Evolutionary conservation across 331 rosid genomes (phyloP).

Genomic region (Cydonia oblonga): DNA sequence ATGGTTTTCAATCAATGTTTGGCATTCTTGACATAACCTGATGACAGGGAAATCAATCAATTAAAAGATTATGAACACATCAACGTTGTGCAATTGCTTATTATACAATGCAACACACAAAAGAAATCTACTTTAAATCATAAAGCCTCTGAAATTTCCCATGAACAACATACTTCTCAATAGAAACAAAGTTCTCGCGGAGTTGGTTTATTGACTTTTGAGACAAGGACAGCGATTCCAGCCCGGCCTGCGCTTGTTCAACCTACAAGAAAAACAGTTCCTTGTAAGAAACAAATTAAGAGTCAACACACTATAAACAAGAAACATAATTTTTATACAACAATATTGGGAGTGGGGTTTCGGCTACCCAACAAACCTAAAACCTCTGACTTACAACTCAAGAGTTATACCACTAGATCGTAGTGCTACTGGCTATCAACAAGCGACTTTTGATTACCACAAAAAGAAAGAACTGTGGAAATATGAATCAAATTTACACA

Average conservation of each 20-base stretch:
- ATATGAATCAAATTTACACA: background rate
- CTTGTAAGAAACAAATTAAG: constrained; percentile 7
- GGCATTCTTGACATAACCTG: constrained; percentile 93
- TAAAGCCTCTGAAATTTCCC: constrained; percentile 9
- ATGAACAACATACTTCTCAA: constrained; percentile 67
- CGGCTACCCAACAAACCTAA: background rate
- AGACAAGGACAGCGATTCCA: constrained; percentile 69
- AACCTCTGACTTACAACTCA: background rate
- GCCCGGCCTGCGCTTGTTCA: constrained; percentile 78
- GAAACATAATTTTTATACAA: background rate
- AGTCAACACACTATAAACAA: background rate
- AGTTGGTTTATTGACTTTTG: constrained; percentile 58
- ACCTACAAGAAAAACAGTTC: constrained; percentile 48
- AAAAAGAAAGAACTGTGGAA: background rate
- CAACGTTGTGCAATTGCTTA: background rate
- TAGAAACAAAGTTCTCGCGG: constrained; percentile 78
- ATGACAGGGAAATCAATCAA: constrained; percentile 21
- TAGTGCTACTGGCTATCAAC: background rate
- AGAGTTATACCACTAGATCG: background rate
- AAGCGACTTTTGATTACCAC: background rate
- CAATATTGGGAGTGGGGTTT: background rate
- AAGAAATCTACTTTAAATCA: background rate
- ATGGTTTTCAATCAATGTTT: constrained; percentile 84
- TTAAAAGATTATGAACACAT: constrained; percentile 6
- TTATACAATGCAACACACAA: background rate